Evolutionary conservation across 2,329 filamentous ascomycete species (phyloP).

Genomic region (Cladophialophora chaetospira): DNA sequence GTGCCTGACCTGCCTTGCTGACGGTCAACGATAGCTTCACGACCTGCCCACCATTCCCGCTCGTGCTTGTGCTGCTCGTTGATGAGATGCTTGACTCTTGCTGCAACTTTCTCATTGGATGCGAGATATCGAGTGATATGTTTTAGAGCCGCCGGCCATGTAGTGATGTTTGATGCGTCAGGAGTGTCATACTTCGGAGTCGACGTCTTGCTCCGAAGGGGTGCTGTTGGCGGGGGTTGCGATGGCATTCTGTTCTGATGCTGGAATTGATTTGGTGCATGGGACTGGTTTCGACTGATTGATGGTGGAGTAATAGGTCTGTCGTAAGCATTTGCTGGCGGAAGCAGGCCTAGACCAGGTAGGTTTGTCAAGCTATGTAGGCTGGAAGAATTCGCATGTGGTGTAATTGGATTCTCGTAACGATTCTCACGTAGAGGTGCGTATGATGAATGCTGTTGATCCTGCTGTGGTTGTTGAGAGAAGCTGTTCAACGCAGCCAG

Average conservation of each 20-base stretch:
- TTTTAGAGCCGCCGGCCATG: constrained; percentile 54
- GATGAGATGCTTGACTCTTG: constrained; percentile 59
- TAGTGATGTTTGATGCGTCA: constrained; percentile 52
- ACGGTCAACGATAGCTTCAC: constrained; percentile 54
- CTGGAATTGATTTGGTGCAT: not conserved
- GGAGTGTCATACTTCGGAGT: constrained; percentile 20
- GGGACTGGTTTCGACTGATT: constrained; percentile 9
- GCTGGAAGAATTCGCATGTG: not conserved
- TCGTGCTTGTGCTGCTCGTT: constrained; percentile 65
- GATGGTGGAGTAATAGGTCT: constrained; percentile 19
- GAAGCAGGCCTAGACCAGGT: constrained; percentile 22
- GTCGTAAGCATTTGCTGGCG: constrained; percentile 4
- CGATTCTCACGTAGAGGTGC: not conserved
- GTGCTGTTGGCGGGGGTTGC: not conserved
- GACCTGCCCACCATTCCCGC: constrained; percentile 60
- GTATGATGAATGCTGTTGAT: not conserved
- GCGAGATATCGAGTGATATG: constrained; percentile 54
- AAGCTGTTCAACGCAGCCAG: constrained; percentile 29
- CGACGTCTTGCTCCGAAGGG: constrained; percentile 17
- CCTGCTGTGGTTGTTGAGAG: constrained; percentile 1
- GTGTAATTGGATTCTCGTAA: not conserved
- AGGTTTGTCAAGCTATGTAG: not conserved
- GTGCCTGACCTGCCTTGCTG: constrained; percentile 56
- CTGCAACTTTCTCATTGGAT: constrained; percentile 48
- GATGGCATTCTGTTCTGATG: not conserved